Base-by-base conservation (phyloP, 2,329 filamentous ascomycete genomes). In the Elsinoe ampelina region DNA sequence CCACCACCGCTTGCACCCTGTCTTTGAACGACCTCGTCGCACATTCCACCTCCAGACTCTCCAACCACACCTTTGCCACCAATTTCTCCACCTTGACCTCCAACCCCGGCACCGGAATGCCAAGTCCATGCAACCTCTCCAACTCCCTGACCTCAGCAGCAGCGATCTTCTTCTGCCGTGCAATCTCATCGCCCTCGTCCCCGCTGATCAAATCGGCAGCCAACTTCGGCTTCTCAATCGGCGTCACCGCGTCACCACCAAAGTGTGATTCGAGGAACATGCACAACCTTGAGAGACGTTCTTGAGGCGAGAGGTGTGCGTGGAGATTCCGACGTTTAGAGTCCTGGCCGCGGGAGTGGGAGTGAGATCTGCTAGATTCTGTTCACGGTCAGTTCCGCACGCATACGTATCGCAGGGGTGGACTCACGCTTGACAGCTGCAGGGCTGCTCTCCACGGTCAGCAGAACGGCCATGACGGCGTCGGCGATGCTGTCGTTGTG, bases 201-300 rank as follows among this genome's bases (percentile, higher is more conserved):
- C 70, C 66, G 2, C 66, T 66, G 13, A 43, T 58, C 2, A 50
- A 55, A 4, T 59, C 58, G 6, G 43, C 22, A 0, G 76, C 74
- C 2, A 83, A 69, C 69, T 83, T 80, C 59, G 74, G 89, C 74
- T 66, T 74, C 19, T 84, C 80, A 62, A 97, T 87, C 3, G 92
- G 90, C 0, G 80, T 77, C 57, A 97, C 84, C 59, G 89, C 85
- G 61, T 93, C 85, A 32, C 82, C 78, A 60, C 93, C 93, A 67
- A 98, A 98, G 70, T 98, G 93, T 2, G 91, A 88, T 75, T 98
- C 93, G 12, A 98, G 84, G 75, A 98, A 95, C 83, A 95, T 88
- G 73, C 95, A 86, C 17, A 98, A 82, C 34, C 92, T 85, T 61
- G 86, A 82, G 39, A 97, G 83, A 39, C 89, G 86, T 63, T 95